These are phyloP conservation scores for Magnusiomyces sp. DNA, from an alignment of 1,139 yeast genomes.

Conservation along the genomic window DNA sequence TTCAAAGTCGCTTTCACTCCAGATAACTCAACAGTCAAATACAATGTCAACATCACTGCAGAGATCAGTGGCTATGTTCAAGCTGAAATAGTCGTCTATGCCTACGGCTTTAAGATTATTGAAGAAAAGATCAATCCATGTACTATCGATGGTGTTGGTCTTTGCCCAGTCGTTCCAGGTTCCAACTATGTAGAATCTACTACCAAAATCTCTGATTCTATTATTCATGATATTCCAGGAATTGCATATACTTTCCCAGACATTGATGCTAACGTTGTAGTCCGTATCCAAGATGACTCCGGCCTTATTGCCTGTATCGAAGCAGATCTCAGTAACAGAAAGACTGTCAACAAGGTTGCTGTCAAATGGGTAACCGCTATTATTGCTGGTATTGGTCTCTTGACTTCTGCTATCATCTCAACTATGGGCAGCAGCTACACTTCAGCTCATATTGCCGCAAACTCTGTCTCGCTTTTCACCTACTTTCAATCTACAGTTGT, in stretches of 20 bases:
- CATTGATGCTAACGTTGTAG: slow-evolving; percentile 85
- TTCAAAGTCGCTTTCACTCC: slow-evolving; percentile 74
- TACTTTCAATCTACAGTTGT: slow-evolving; percentile 92
- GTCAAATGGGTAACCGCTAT: slow-evolving; percentile 98
- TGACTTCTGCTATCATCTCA: slow-evolving; percentile 80
- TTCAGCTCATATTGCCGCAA: slow-evolving; percentile 94
- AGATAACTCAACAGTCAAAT: slow-evolving; percentile 49
- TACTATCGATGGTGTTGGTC: slow-evolving; percentile 37
- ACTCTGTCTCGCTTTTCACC: slow-evolving; percentile 79
- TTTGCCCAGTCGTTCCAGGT: slow-evolving; percentile 84
- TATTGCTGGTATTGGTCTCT: slow-evolving; percentile 78
- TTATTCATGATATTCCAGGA: slow-evolving; percentile 57
- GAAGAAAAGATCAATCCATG: slow-evolving; percentile 58
- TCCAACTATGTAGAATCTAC: slow-evolving; percentile 63
- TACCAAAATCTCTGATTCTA: slow-evolving; percentile 38
- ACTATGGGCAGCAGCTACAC: slow-evolving; percentile 87
- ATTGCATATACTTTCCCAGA: slow-evolving; percentile 89
- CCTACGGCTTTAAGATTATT: slow-evolving; percentile 71
- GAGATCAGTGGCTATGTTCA: slow-evolving; percentile 64
- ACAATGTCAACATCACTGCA: slow-evolving; percentile 71
- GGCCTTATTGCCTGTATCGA: slow-evolving; percentile 77
- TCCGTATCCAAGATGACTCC: slow-evolving; percentile 37
- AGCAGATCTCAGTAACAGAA: slow-evolving; percentile 74
- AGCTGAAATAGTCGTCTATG: slow-evolving; percentile 63
- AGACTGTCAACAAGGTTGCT: slow-evolving; percentile 85